Evolutionary conservation across 257 asterid species (phyloP), one percentile per base, ranked within the genome.

Genomic region (Thymus mandschuricus): DNA sequence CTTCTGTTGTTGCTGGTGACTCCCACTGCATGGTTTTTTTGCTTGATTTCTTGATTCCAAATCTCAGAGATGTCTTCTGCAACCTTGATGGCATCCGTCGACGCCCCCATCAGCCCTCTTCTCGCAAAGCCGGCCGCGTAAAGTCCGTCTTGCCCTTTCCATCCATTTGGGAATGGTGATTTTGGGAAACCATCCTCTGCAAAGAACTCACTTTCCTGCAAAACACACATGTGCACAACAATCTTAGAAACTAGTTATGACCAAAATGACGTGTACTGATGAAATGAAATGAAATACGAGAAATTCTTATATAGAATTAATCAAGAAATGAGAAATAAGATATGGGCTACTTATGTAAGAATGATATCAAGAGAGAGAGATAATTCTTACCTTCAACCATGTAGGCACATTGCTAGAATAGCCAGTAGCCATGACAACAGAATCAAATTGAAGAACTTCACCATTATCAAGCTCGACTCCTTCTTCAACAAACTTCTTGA

Each of bases 361-460:
- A 21, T 21, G 21, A 21, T 21, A 21, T 21, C 21, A 21, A 21
- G 21, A 21, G 21, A 21, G 21, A 21, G 21, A 21, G 21, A 1
- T 38, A 33, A 8, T 33, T 69, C 81, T 80, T 38, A 94, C 97
- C 97, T 91, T 86, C 45, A 94, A 75, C 99, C 99, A 94, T 31
- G 92, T 83, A 5, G 97, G 97, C 27, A 94, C 97, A 84, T 94
- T 94, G 96, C 96, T 94, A 60, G 89, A 75, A 72, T 94, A 94
- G 11, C 99, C 99, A 46, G 99, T 94, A 0, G 99, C 97, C 71
- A 87, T 69, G 57, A 94, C 81, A 5, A 91, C 90, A 71, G 86
- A 82, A 74, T 94, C 96, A 67, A 86, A 60, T 5, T 82, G 84
- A 73, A 86, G 88, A 79, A 81, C n/a, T 15, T 88, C 75, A 1